phyloP scores from a whole-genome alignment of 163 green algal species.

The Trebouxia gelatinosa region DNA sequence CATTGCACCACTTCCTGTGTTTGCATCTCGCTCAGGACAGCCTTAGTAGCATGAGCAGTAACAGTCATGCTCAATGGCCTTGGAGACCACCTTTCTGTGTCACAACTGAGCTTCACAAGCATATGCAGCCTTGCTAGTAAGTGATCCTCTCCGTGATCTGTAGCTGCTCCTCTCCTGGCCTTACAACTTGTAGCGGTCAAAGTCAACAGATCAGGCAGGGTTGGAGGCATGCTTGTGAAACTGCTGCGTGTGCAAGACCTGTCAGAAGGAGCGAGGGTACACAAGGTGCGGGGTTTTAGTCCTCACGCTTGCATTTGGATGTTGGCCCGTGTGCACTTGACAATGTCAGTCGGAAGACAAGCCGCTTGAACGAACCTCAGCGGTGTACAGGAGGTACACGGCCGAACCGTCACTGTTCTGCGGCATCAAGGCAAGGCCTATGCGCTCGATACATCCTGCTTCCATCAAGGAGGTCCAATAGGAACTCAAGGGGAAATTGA shows the following conservation, averaged over 20 bases:
- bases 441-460: slow-evolving; percentile 44
- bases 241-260: not conserved
- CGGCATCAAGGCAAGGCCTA: slow-evolving; percentile 14
- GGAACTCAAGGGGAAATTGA: slow-evolving; percentile 41
- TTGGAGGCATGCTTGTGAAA: slow-evolving; percentile 6
- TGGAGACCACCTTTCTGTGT: too few relatives aligned
- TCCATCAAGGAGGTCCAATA: slow-evolving; percentile 43
- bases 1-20: too few relatives aligned
- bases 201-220: not conserved
- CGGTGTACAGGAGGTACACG: not conserved
- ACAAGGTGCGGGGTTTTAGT: not conserved
- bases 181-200: not conserved
- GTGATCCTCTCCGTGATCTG: too few relatives aligned
- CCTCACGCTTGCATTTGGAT: not conserved
- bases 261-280: not conserved
- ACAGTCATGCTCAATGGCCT: too few relatives aligned
- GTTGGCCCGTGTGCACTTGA: not conserved
- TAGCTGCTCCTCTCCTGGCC: too few relatives aligned
- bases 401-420: slow-evolving; percentile 12
- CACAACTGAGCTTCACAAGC: too few relatives aligned
- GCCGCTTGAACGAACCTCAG: too few relatives aligned
- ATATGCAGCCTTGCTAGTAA: too few relatives aligned
- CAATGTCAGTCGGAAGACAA: too few relatives aligned
- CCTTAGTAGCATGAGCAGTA: too few relatives aligned
- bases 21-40: too few relatives aligned